A percentile compares a stretch with the other conserved stretches of the same genome.
phyloP scores from a whole-genome alignment of 768 basidiomycete genomes.

The Rhizopogon vulgaris region DNA sequence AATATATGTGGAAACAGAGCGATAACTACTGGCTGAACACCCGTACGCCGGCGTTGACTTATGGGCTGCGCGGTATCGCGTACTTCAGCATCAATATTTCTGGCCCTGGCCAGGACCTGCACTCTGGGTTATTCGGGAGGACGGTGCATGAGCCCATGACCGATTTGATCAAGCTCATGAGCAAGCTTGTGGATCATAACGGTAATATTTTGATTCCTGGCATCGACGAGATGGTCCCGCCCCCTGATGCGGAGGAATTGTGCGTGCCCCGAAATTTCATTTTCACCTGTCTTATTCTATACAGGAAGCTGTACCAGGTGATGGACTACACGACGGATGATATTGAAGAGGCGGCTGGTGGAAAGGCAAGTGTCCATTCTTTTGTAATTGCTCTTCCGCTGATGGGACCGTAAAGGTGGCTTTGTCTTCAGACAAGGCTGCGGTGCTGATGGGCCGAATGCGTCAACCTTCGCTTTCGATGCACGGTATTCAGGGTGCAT shows the following conservation, averaged over 20 bases:
- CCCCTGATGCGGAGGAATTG: constrained; percentile 69
- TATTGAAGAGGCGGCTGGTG: constrained; percentile 74
- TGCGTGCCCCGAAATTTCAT: constrained; percentile 21
- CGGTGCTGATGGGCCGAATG: constrained; percentile 91
- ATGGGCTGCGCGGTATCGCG: constrained; percentile 81
- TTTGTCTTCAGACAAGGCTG: constrained; percentile 69
- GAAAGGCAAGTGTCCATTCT: constrained; percentile 19
- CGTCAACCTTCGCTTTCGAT: constrained; percentile 81
- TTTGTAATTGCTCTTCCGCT: not conserved
- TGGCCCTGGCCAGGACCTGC: constrained; percentile 83
- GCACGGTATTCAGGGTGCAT: constrained; percentile 95
- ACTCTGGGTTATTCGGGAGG: constrained; percentile 83
- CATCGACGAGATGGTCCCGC: constrained; percentile 76
- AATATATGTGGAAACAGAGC: constrained; percentile 36
- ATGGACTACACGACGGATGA: constrained; percentile 72
- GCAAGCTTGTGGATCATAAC: constrained; percentile 70
- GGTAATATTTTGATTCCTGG: constrained; percentile 90
- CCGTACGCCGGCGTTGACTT: constrained; percentile 75
- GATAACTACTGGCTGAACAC: constrained; percentile 95
- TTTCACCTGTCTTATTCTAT: not conserved
- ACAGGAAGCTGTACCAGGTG: constrained; percentile 61
- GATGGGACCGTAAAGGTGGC: constrained; percentile 38
- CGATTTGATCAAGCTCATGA: constrained; percentile 78
- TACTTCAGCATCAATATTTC: constrained; percentile 82
- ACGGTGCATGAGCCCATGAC: constrained; percentile 92